phyloP scores from a whole-genome alignment of 1,139 yeast species.

The Saccharomycopsis phalli region DNA sequence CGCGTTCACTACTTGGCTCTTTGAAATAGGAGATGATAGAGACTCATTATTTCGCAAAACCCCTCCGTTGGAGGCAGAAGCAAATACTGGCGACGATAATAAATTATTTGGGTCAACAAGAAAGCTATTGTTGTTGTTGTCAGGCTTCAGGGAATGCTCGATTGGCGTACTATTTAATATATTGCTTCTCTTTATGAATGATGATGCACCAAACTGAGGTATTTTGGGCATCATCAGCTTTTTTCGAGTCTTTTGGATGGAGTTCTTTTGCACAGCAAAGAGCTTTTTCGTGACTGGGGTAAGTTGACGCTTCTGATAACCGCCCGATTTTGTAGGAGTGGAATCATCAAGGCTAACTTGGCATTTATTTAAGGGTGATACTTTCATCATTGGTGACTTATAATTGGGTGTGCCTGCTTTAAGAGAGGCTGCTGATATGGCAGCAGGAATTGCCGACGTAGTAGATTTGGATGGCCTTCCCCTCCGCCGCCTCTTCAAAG shows the following conservation, averaged over 20 bases:
- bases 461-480: slow-evolving; percentile 7
- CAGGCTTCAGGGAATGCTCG: background rate
- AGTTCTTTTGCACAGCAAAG: slow-evolving; percentile 9
- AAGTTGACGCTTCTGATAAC: background rate
- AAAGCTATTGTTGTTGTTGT: background rate
- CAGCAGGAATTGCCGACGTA: slow-evolving; percentile 20
- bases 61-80: background rate
- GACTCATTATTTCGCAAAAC: slow-evolving; percentile 1
- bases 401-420: slow-evolving; percentile 26
- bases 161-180: background rate
- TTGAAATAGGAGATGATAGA: slow-evolving; percentile 7
- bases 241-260: background rate
- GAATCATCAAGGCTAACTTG: background rate
- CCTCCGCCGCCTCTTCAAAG: slow-evolving; percentile 12
- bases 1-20: slow-evolving; percentile 1
- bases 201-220: too few species aligned
- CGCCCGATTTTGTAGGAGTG: background rate
- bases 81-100: slow-evolving; percentile 10
- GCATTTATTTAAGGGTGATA: slow-evolving; percentile 23
- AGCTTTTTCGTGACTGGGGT: slow-evolving; percentile 19
- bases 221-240: background rate
- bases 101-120: slow-evolving; percentile 15
- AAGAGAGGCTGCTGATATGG: slow-evolving; percentile 27
- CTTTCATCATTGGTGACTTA: slow-evolving; percentile 29
- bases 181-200: too few species aligned